Evolutionary conservation across 2,329 filamentous ascomycete species (phyloP), one percentile per base, ranked within the genome.

Genomic region (Elsinoe necatrix): DNA sequence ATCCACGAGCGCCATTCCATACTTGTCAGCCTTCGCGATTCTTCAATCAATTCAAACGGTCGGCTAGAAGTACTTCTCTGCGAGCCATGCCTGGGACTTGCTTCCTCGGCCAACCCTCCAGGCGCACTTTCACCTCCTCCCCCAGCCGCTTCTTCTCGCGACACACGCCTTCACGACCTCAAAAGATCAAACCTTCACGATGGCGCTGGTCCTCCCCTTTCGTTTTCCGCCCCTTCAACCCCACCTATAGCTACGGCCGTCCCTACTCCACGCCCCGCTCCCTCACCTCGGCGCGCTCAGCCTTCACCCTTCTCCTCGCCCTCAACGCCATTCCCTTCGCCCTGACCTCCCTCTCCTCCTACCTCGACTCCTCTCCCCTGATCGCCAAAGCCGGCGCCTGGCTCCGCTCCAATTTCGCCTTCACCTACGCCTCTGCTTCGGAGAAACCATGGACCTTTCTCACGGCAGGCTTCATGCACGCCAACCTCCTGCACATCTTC

Each of bases 381-480:
- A 14, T 45, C 54, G 16, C 18, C 41, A 47, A 37, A 12, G 3
- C n/a, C 23, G 41, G 16, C 18, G 18, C 34, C 29, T 52, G 48
- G 48, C 29, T 52, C 48, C 48, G 48, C 48, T 14, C 23, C n/a
- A 47, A 56, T 41, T 56, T 48, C 42, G 23, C 29, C 54, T 45
- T 56, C 27, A 47, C 54, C 16, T 45, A 27, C 54, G 14, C 41
- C 27, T 25, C 23, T 18, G 39, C 54, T 2, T 2, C 23, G 4
- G 12, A 14, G 16, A 52, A 52, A 18, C 48, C 48, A n/a, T 52
- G 48, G 48, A 56, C 54, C 6, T 47, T 47, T 41, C 27, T 56
- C 39, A 56, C 54, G 7, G 18, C 39, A 6, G 54, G 54, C 29
- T 56, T 56, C 54, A 45, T 56, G 37, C 54, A 56, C 54, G 31